Conservation (phyloP, 352 stramenopile species). For the Phytopythium aichiense region DNA sequence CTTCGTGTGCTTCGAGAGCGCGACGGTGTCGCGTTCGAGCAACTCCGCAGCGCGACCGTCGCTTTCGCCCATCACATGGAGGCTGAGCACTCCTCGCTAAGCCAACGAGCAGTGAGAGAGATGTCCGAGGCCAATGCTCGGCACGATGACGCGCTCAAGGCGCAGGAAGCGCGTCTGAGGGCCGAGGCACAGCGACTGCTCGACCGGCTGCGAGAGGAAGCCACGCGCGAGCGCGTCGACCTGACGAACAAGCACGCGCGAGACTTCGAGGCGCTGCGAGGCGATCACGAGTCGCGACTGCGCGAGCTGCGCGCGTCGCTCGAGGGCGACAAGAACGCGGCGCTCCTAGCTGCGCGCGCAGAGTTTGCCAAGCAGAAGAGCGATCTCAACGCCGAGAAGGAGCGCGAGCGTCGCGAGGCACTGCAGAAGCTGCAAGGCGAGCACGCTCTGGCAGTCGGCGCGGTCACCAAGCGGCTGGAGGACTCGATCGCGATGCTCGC, state of each 20-base stretch:
- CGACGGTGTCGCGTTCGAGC: constrained; percentile 20
- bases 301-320: constrained; percentile 22
- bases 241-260: constrained; percentile 8
- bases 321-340: constrained; percentile 18
- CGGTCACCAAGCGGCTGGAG: constrained; percentile 23
- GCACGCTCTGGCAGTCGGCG: constrained; percentile 23
- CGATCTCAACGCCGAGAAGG: constrained; percentile 27
- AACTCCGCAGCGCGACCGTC: constrained; percentile 22
- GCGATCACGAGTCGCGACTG: constrained; percentile 22
- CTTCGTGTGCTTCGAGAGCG: constrained; percentile 18
- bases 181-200: constrained; percentile 10
- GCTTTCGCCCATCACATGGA: constrained; percentile 8
- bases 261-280: constrained; percentile 12
- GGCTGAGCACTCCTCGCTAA: not conserved
- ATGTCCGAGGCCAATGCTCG: not conserved
- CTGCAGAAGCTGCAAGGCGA: constrained; percentile 20
- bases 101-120: not conserved
- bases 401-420: constrained; percentile 26
- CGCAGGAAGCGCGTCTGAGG: constrained; percentile 5
- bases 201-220: not conserved
- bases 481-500: constrained; percentile 18
- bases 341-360: constrained; percentile 24
- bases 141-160: constrained; percentile 16
- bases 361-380: constrained; percentile 32
- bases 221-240: constrained; percentile 2